These are phyloP conservation scores for Blastocystis sp. DNA, from an alignment of 352 stramenopile species.

Conservation along the genomic window DNA sequence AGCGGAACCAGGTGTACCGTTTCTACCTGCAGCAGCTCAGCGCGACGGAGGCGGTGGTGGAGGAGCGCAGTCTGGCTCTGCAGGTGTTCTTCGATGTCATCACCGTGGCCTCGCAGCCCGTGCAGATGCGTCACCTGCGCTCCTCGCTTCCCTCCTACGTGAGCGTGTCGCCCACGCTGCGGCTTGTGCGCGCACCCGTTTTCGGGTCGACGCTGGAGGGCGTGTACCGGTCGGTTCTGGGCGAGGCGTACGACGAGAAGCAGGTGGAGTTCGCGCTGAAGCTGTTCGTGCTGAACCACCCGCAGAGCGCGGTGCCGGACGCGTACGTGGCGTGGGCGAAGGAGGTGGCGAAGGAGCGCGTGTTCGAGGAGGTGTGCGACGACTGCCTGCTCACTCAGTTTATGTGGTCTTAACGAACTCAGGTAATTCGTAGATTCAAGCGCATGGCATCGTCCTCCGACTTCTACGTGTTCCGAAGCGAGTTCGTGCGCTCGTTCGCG, in stretches of 20 bases:
- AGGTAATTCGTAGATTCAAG: conserved; percentile 37
- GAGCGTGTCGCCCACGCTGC: conserved; percentile 19
- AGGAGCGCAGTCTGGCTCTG: neutral
- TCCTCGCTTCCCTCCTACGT: conserved; percentile 35
- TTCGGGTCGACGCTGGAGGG: neutral
- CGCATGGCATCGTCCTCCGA: neutral
- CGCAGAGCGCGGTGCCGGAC: neutral
- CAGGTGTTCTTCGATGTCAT: conserved; percentile 29
- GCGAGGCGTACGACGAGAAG: conserved; percentile 13
- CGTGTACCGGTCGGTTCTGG: conserved; percentile 1
- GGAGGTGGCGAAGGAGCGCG: neutral
- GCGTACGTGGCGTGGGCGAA: neutral
- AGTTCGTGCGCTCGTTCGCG: conserved; percentile 36
- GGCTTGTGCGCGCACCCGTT: neutral
- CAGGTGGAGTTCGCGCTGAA: conserved; percentile 31
- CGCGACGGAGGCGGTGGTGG: neutral
- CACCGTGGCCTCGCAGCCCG: neutral
- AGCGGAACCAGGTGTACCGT: neutral
- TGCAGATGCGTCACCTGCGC: conserved; percentile 10
- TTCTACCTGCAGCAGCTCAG: conserved; percentile 52
- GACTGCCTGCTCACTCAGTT: conserved; percentile 6
- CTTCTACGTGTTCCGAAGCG: conserved; percentile 39
- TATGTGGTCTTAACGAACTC: neutral
- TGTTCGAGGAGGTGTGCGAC: conserved; percentile 2
- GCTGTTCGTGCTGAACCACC: conserved; percentile 18